phyloP scores from a whole-genome alignment of 1,284 basidiomycete species.

The Moesziomyces antarcticus region DNA sequence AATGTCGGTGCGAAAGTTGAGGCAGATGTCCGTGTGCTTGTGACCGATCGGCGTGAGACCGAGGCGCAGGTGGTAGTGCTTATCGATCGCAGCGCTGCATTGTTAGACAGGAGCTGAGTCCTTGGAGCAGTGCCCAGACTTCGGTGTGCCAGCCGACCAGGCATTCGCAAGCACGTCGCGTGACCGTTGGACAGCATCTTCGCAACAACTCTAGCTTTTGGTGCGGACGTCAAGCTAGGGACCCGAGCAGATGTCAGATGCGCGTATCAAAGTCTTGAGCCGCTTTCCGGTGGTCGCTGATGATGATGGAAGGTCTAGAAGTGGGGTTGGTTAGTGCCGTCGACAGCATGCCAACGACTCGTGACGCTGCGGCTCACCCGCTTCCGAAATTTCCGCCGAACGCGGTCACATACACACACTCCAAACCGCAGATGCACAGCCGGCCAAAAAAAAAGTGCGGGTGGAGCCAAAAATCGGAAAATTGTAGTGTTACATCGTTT shows the following conservation, averaged over 20 bases:
- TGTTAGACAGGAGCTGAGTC: neutral
- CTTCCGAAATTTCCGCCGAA: constrained; percentile 9
- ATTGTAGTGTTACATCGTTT: no score
- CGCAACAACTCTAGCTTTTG: neutral
- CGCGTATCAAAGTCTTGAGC: no score
- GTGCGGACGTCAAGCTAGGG: neutral
- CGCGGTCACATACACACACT: neutral
- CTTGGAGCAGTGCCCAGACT: constrained; percentile 3
- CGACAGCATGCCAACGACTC: no score
- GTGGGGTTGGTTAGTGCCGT: no score
- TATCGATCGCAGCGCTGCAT: neutral
- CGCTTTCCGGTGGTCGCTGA: neutral
- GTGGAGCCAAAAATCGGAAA: neutral
- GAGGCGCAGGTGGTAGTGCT: constrained; percentile 2
- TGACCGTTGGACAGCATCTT: constrained; percentile 17
- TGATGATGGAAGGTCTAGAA: neutral
- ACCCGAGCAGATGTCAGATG: no score
- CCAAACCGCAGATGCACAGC: no score
- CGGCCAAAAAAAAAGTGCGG: neutral
- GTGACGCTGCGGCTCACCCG: constrained; percentile 7
- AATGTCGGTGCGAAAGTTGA: constrained; percentile 1
- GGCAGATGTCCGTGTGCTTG: neutral
- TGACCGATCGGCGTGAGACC: neutral
- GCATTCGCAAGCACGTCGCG: constrained; percentile 12
- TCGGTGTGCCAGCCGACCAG: constrained; percentile 5